Conservation (phyloP, 2,329 filamentous ascomycete genomes). For the Acrocalymma vagum region DNA sequence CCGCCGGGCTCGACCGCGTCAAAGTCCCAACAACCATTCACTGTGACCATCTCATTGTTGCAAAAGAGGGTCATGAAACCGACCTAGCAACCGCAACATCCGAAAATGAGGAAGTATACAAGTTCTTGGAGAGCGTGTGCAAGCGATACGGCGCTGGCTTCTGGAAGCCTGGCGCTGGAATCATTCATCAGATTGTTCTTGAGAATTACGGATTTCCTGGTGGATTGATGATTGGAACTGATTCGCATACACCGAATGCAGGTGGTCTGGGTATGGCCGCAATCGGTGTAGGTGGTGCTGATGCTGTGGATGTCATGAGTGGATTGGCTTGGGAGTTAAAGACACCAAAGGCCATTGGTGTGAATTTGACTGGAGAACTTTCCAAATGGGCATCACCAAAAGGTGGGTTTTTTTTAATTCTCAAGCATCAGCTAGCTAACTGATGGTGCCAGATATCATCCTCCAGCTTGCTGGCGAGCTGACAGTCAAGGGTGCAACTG, state of each 20-base stretch:
- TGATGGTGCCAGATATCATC: too few relatives aligned
- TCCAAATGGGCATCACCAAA: constrained; percentile 91
- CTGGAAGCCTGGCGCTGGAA: constrained; percentile 40
- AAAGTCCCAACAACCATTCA: constrained; percentile 96
- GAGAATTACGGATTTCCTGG: constrained; percentile 96
- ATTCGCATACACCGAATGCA: constrained; percentile 94
- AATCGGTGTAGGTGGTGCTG: constrained; percentile 93
- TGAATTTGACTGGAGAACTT: constrained; percentile 80
- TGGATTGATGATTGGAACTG: constrained; percentile 96
- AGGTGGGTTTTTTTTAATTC: too few relatives aligned
- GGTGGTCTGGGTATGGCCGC: constrained; percentile 90
- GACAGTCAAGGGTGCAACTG: constrained; percentile 87
- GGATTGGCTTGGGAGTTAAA: constrained; percentile 97
- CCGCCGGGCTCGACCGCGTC: constrained; percentile 84
- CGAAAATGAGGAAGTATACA: constrained; percentile 94
- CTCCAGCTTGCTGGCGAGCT: constrained; percentile 85
- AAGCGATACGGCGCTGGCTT: constrained; percentile 54
- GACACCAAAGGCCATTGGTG: constrained; percentile 86
- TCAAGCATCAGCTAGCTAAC: too few relatives aligned
- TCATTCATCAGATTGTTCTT: constrained; percentile 88
- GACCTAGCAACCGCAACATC: constrained; percentile 85
- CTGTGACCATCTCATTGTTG: constrained; percentile 98
- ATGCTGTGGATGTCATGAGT: constrained; percentile 93
- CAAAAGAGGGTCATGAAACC: constrained; percentile 83
- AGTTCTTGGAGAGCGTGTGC: constrained; percentile 86